phyloP scores from a whole-genome alignment of 2,329 filamentous ascomycete genomes.

The Pseudophaeomoniella oleicola region DNA sequence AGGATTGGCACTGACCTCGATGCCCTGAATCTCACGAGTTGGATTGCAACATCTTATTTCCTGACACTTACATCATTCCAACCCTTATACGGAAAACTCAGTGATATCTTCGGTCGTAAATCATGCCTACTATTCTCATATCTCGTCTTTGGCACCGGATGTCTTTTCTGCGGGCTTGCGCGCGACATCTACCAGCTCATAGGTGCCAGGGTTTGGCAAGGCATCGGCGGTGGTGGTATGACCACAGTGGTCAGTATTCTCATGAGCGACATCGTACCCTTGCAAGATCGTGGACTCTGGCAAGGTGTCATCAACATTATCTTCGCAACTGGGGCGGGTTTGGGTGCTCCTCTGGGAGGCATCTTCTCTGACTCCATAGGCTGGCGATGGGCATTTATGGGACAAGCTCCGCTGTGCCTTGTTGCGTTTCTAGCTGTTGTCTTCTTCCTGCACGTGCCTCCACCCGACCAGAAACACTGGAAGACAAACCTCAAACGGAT shows the following conservation, averaged over 20 bases:
- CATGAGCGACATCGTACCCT: slow-evolving; percentile 54
- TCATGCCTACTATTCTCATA: slow-evolving; percentile 50
- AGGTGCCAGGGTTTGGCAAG: slow-evolving; percentile 44
- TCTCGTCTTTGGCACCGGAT: slow-evolving; percentile 49
- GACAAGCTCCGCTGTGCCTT: slow-evolving; percentile 54
- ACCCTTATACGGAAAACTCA: slow-evolving; percentile 57
- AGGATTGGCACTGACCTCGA: slow-evolving; percentile 62
- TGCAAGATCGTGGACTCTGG: slow-evolving; percentile 57
- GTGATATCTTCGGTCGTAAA: slow-evolving; percentile 58
- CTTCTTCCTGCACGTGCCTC: slow-evolving; percentile 47
- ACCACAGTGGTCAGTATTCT: slow-evolving; percentile 55
- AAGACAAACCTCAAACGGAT: slow-evolving; percentile 50
- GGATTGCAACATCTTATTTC: slow-evolving; percentile 60
- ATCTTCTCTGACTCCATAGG: slow-evolving; percentile 58
- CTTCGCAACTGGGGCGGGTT: slow-evolving; percentile 51
- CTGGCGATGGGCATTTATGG: slow-evolving; percentile 64
- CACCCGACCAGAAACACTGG: slow-evolving; percentile 45
- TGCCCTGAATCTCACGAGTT: slow-evolving; percentile 59
- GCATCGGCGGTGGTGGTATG: slow-evolving; percentile 59
- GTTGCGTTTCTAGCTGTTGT: slow-evolving; percentile 50
- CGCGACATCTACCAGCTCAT: slow-evolving; percentile 52
- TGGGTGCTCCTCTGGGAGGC: slow-evolving; percentile 57
- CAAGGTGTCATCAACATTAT: slow-evolving; percentile 63
- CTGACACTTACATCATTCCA: slow-evolving; percentile 62
- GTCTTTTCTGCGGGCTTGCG: slow-evolving; percentile 46